Percentiles rank a stretch among this genome's conserved stretches.
phyloP scores from a whole-genome alignment of 345 rosid species.

The Rubroshorea leprosula region DNA sequence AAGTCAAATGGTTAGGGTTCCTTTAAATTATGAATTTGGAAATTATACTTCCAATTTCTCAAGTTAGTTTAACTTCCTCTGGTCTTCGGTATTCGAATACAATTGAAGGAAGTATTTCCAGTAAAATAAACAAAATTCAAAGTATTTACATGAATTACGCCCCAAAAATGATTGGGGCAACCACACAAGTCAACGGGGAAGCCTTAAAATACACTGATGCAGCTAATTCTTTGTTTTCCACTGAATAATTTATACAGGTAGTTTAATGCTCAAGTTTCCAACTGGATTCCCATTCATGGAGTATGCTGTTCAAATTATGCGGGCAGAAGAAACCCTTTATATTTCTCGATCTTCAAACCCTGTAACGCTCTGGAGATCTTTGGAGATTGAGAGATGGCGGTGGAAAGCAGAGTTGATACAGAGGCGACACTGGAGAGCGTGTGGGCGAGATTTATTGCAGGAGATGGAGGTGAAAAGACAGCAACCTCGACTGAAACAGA shows the following conservation, averaged over 20 bases:
- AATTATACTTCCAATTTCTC: neutral
- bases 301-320: constrained; percentile 23
- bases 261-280: constrained; percentile 48
- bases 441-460: constrained; percentile 67
- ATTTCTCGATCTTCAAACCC: constrained; percentile 12
- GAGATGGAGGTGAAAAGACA: constrained; percentile 12
- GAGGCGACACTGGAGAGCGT: constrained; percentile 54
- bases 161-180: constrained; percentile 26
- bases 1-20: constrained; percentile 3
- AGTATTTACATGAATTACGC: constrained; percentile 21
- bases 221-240: constrained; percentile 20
- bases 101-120: constrained; percentile 11
- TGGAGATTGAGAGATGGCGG: constrained; percentile 26
- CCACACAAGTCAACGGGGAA: constrained; percentile 32
- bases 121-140: constrained; percentile 12
- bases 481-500: neutral
- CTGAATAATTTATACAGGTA: constrained; percentile 37
- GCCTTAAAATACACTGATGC: constrained; percentile 25
- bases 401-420: constrained; percentile 24
- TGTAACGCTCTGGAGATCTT: neutral
- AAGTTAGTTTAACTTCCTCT: neutral
- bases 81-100: constrained; percentile 10
- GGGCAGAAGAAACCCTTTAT: constrained; percentile 6
- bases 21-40: neutral
- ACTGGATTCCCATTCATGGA: constrained; percentile 29